Base-by-base conservation (phyloP, 495 filamentous ascomycete species). In the Podospora bellae-mahoneyi region DNA sequence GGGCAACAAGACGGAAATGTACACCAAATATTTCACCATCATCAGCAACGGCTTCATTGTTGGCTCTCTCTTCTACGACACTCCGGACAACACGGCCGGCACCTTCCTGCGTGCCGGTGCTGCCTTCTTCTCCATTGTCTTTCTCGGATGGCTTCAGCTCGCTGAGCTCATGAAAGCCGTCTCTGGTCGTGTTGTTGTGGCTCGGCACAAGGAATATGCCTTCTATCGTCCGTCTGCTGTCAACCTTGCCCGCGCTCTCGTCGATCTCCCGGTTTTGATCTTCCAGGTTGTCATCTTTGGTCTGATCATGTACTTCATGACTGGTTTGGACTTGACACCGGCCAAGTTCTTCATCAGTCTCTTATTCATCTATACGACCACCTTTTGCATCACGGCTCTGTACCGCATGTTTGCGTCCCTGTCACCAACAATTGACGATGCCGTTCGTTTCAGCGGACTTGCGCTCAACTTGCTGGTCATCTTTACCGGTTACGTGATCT, bases 331-430 rank as follows among this genome's bases (percentile, higher is more conserved):
- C 30, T 79, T 87, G 28, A 88, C 88, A 1, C 79, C 92, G 5
- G 91, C 90, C 3, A 90, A 94, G 65, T 97, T 96, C 78, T 96
- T 97, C 77, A 96, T 94, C 68, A 87, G 83, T 56, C 75, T 91
- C 4, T 78, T 94, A 2, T 76, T 86, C 32, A 77, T 83, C 20
- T 85, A 92, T 66, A 68, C 83, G 1, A 75, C 90, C 2, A 93
- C 91, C 0, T 86, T 95, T 30, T 73, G 71, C 59, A 65, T 78
- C 65, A 76, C 73, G 4, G 86, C 91, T 0, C 89, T 95, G 71
- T 96, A 95, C 80, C 84, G 93, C 60, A 82, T 90, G 32, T 78
- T 94, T 27, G 91, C 91, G 0, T 81, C 91, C 0, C 69, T 90
- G 27, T 87, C 85, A 34, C 78, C 81, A 4, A 87, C 86, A 5